Base-by-base conservation (phyloP, 495 filamentous ascomycete species). In the Annulohypoxylon moriforme region DNA sequence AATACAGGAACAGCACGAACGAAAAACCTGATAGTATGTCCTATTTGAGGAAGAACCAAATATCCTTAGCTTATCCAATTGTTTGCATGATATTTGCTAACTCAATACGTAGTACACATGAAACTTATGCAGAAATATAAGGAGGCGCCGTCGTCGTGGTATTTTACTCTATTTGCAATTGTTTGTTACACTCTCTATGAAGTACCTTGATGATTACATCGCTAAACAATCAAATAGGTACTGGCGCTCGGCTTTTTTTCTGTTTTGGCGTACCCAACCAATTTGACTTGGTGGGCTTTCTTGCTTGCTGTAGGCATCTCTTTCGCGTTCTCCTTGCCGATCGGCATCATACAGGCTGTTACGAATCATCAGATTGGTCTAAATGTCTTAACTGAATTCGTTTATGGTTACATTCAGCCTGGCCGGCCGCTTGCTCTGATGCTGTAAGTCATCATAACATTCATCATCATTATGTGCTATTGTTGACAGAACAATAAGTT, bases 371-470 rank as follows among this genome's bases (percentile, higher is more conserved):
- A 88, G 69, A 90, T 90, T 60, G 90, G 89, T 25, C 76, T 91
- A 25, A 92, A 92, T 60, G 82, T 92, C 20, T 76, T 92, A 49
- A 91, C 90, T 3, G 90, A 92, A 77, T 92, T 92, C 66, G 81
- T 93, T 53, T 89, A 86, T 31, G 90, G 91, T 0, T 92, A 92
- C 76, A 90, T 91, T 22, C 89, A 90, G 64, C 86, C 90, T 1
- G 90, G 90, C 2, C 76, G 85, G 24, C 90, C 90, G 0, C 66
- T 92, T 13, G 90, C 88, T 0, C 83, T 91, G 40, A 92, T 92
- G 90, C 82, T 91, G 69, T 85, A 68, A 73, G 81, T 59, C 0
- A 11, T 0, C 36, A 2, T 34, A 20, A 14, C 14, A 1, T 38
- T 13, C 11, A 3, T 31, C n/a, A 47, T 63, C 18, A 29, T 25